Evolutionary conservation across 192 early-diverging fungal genomes (phyloP).

Genomic region (Coemansia sp.): DNA sequence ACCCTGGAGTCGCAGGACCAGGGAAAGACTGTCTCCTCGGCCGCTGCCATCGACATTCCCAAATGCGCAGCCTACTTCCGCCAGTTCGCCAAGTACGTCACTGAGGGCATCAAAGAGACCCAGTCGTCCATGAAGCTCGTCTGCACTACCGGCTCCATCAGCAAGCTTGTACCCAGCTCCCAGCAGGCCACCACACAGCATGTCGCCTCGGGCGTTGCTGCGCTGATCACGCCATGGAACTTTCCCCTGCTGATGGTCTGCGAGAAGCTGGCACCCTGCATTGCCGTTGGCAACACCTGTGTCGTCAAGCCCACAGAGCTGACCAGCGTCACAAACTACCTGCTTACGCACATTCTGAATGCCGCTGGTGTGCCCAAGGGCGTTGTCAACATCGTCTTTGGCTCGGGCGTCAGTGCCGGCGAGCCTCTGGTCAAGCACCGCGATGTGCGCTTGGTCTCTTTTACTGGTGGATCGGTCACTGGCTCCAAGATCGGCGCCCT

Average conservation of each 20-base stretch:
- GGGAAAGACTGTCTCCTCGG: conserved; percentile 67
- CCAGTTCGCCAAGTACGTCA: conserved; percentile 71
- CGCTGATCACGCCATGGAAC: conserved; percentile 78
- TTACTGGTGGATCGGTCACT: conserved; percentile 73
- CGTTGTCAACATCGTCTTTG: conserved; percentile 85
- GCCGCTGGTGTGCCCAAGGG: conserved; percentile 75
- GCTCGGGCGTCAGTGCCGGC: conserved; percentile 65
- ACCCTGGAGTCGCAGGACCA: conserved; percentile 71
- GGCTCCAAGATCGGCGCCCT: conserved; percentile 61
- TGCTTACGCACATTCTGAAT: conserved; percentile 62
- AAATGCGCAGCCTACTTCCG: conserved; percentile 61
- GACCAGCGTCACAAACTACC: conserved; percentile 59
- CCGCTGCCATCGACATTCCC: conserved; percentile 62
- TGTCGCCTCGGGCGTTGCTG: conserved; percentile 73
- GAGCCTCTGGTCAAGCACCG: conserved; percentile 66
- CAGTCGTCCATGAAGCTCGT: neutral
- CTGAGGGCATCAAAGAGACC: conserved; percentile 59
- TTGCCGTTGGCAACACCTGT: conserved; percentile 73
- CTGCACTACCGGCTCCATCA: conserved; percentile 17
- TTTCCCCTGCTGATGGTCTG: conserved; percentile 69
- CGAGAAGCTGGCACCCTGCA: conserved; percentile 78
- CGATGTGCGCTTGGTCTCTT: conserved; percentile 67
- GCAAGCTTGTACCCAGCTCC: conserved; percentile 56
- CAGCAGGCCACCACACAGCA: conserved; percentile 50
- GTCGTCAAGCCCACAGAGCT: conserved; percentile 78